Evolutionary conservation across 192 early-diverging fungal species (phyloP).

Genomic region (Dimargaris xerosporica): DNA sequence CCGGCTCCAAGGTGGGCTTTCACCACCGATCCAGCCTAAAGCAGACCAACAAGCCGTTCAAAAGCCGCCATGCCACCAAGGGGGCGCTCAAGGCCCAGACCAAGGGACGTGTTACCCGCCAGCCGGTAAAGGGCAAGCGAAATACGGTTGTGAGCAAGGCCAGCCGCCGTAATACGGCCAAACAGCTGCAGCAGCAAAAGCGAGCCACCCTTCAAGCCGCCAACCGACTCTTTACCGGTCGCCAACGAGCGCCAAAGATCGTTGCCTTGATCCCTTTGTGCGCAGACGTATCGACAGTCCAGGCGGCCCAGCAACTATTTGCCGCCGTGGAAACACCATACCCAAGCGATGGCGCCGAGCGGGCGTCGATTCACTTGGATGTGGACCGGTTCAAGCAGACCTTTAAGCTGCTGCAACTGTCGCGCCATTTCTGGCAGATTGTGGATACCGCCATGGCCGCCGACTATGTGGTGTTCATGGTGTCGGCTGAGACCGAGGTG

Average conservation of each 20-base stretch:
- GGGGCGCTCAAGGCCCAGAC: constrained; percentile 11
- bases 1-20: constrained; percentile 12
- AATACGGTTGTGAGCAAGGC: constrained; percentile 37
- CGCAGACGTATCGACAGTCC: constrained; percentile 43
- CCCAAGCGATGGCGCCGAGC: constrained; percentile 23
- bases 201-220: constrained; percentile 47
- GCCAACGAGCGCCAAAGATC: constrained; percentile 72
- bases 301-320: constrained; percentile 29
- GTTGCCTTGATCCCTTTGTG: constrained; percentile 84
- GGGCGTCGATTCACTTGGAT: constrained; percentile 22
- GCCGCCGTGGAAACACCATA: constrained; percentile 36
- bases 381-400: constrained; percentile 81
- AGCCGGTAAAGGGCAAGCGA: constrained; percentile 37
- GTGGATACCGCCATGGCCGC: constrained; percentile 82
- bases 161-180: constrained; percentile 71
- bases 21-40: constrained; percentile 69
- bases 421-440: constrained; percentile 68
- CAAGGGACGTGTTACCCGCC: constrained; percentile 43
- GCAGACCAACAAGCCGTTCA: constrained; percentile 94
- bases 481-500: constrained; percentile 84
- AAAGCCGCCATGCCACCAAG: constrained; percentile 81
- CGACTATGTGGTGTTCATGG: constrained; percentile 73
- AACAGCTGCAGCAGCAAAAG: constrained; percentile 67
- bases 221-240: constrained; percentile 73
- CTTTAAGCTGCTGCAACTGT: constrained; percentile 61